Evolutionary conservation across 176 grass and related monocot genomes (phyloP).

Genomic region (Ensete ventricosum): DNA sequence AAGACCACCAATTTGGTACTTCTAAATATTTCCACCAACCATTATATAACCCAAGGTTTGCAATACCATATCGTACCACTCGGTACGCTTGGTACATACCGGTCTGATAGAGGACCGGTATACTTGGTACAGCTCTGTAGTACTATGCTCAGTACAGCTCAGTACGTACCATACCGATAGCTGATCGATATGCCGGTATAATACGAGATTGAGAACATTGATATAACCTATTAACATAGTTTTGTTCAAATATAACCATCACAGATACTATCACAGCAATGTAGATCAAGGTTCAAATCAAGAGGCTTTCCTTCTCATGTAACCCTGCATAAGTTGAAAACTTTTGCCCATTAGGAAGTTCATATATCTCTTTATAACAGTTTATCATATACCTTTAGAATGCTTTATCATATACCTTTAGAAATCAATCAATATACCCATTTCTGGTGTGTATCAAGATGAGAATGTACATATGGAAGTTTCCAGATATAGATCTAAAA

Average conservation of each 20-base stretch:
- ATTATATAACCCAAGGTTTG: not conserved
- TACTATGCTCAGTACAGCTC: no score
- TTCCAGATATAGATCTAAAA: not conserved
- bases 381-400: not conserved
- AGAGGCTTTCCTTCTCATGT: not conserved
- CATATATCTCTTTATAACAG: no score
- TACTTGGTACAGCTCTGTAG: no score
- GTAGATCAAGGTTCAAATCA: not conserved
- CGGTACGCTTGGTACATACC: no score
- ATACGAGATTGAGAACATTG: not conserved
- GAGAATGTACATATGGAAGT: not conserved
- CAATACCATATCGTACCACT: no score
- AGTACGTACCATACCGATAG: no score
- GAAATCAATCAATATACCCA: not conserved
- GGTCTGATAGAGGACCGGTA: no score
- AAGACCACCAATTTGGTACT: no score
- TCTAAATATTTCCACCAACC: no score
- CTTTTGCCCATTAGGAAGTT: not conserved
- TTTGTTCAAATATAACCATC: no score
- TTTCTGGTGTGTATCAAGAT: not conserved
- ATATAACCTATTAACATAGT: not conserved
- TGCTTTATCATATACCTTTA: not conserved
- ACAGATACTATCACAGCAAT: not conserved
- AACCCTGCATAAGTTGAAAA: not conserved
- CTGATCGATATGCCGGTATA: no score